Evolutionary conservation across 2,329 filamentous ascomycete species (phyloP).

Genomic region (Xylaria sp.): DNA sequence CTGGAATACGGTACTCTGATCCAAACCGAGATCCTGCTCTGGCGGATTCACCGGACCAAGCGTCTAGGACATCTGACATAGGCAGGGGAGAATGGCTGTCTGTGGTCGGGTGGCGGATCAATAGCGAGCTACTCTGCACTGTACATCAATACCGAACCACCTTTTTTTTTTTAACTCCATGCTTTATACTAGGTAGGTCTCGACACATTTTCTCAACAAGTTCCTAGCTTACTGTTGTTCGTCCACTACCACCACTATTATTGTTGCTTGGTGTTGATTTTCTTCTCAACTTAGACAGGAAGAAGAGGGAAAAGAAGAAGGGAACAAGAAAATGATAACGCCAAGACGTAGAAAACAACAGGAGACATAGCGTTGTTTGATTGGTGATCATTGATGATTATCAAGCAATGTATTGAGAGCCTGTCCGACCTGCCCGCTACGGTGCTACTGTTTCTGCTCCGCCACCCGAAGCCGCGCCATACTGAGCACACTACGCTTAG

Average conservation of each 20-base stretch:
- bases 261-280: neutral
- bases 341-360: too few relatives aligned
- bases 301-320: conserved; percentile 1
- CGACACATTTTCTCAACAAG: neutral
- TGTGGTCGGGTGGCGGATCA: neutral
- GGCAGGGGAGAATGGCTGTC: neutral
- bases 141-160: neutral
- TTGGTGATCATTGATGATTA: conserved; percentile 33
- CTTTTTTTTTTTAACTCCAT: neutral
- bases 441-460: conserved; percentile 17
- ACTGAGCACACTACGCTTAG: neutral
- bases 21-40: neutral
- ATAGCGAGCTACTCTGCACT: neutral
- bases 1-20: neutral
- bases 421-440: neutral
- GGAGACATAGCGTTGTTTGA: neutral
- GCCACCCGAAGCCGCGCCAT: conserved; percentile 15
- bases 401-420: conserved; percentile 29
- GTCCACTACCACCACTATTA: too few relatives aligned
- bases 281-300: neutral
- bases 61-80: neutral
- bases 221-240: neutral
- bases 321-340: neutral
- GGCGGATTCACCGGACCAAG: neutral
- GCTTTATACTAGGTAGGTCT: neutral